Evolutionary conservation across 768 basidiomycete species (phyloP), one percentile per base, ranked within the genome.

Genomic region (Leccinum arenicola): DNA sequence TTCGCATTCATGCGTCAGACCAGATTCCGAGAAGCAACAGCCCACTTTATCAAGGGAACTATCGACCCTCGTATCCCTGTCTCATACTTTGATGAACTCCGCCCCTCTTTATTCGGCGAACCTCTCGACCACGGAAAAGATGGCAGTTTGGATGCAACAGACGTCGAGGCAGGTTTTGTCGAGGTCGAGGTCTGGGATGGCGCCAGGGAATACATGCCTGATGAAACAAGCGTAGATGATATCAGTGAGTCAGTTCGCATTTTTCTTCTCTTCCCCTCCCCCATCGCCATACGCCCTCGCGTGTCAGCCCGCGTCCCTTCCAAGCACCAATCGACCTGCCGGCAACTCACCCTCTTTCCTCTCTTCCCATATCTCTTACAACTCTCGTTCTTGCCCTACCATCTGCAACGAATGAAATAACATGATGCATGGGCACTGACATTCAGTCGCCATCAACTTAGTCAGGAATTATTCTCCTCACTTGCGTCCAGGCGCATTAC

Each of bases 401-500:
- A 58, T 60, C 64, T 55, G 60, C 63, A 58, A 64, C 59, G 27
- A 56, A 67, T 66, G 62, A 66, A 61, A 62, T 59, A 57, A 64
- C 62, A 62, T 62, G 45, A 64, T 60, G 59, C 33, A 55, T 80
- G 82, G 80, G 83, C 82, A 85, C 88, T 90, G 84, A 89, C 78
- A 61, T 76, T 69, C 78, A 95, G 94, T 95, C 83, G 82, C 82
- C 74, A 82, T 80, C 67, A 92, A 93, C 82, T 78, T 95, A 90
- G 91, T 93, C 80, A 82, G 84, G 80, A 94, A 95, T 70, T 95
- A 95, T 72, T 91, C 90, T 48, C 93, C 94, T 15, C 88, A 95
- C 75, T 82, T 96, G 65, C 73, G 84, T 55, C 62, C 70, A 9
- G 14, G 61, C 21, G 60, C 60, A 54, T 31, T 70, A 48, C 65